phyloP scores from a whole-genome alignment of 2,329 filamentous ascomycete genomes.

The Fusarium oxysporum region DNA sequence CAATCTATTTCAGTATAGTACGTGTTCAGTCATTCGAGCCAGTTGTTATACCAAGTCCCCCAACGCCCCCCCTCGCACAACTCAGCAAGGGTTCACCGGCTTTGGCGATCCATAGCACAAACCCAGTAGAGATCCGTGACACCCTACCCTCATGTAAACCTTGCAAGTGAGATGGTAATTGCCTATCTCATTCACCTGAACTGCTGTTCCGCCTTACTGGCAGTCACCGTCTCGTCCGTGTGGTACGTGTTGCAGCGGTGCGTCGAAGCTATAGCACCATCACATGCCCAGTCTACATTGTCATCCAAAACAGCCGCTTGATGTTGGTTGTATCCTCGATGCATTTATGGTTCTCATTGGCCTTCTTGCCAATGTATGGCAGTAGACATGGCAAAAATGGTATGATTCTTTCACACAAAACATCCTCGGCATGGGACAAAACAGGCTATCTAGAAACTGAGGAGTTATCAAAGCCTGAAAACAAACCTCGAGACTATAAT shows the following conservation, averaged over 20 bases:
- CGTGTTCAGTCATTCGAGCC: not conserved
- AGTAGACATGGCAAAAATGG: not conserved
- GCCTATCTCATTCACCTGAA: slow-evolving; percentile 10
- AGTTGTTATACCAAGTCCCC: slow-evolving; percentile 4
- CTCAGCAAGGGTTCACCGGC: slow-evolving; percentile 25
- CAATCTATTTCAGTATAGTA: not conserved
- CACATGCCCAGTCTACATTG: not conserved
- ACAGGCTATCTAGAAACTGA: not conserved
- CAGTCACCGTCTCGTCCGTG: not conserved
- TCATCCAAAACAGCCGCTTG: not conserved
- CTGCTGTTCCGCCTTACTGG: slow-evolving; percentile 1
- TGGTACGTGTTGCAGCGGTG: not conserved
- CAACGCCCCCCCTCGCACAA: slow-evolving; percentile 14
- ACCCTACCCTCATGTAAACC: slow-evolving; percentile 24
- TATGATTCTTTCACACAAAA: not conserved
- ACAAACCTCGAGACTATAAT: not conserved
- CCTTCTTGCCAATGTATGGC: not conserved
- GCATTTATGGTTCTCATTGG: not conserved
- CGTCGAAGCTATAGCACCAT: not conserved
- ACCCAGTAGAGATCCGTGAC: slow-evolving; percentile 42
- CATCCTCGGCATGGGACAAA: not conserved
- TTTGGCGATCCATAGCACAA: slow-evolving; percentile 33
- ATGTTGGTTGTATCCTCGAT: not conserved
- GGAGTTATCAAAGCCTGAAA: not conserved
- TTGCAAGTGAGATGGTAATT: slow-evolving; percentile 6